phyloP scores from a whole-genome alignment of 208 protist species.

The Histomonas meleagridis region DNA sequence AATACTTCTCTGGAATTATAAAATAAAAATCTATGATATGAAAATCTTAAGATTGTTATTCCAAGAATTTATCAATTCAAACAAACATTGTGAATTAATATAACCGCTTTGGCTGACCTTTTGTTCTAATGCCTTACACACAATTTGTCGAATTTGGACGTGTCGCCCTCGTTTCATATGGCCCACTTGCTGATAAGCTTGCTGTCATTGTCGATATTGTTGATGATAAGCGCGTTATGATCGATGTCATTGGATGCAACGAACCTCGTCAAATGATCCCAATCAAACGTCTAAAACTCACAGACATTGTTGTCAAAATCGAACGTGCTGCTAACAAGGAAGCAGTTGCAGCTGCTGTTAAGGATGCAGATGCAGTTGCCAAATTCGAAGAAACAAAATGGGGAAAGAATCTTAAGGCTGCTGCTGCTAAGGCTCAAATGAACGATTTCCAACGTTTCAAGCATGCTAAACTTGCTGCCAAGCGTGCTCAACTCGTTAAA shows the following conservation, averaged over 20 bases:
- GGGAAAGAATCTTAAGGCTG: neutral
- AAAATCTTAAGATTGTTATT: too few relatives aligned
- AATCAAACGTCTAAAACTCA: neutral
- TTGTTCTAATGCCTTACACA: neutral
- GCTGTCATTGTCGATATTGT: slow-evolving; percentile 42
- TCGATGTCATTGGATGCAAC: neutral
- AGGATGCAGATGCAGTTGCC: neutral
- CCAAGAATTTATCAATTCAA: too few relatives aligned
- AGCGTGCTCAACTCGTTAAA: neutral
- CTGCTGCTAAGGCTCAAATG: neutral
- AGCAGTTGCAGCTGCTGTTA: neutral
- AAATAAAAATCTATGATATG: too few relatives aligned
- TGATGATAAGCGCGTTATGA: slow-evolving; percentile 32
- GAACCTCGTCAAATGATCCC: neutral
- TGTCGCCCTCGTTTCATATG: slow-evolving; percentile 41
- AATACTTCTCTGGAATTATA: too few relatives aligned
- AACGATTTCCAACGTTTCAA: slow-evolving; percentile 34
- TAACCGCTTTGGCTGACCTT: neutral
- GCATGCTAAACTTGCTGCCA: neutral
- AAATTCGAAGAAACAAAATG: neutral
- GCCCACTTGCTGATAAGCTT: slow-evolving; percentile 42
- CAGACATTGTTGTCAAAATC: neutral
- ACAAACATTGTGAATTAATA: too few relatives aligned
- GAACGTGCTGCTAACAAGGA: neutral
- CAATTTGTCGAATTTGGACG: slow-evolving; percentile 44